Evolutionary conservation across 768 basidiomycete species (phyloP), one percentile per base, ranked within the genome.

Genomic region (Leccinum variicolor): DNA sequence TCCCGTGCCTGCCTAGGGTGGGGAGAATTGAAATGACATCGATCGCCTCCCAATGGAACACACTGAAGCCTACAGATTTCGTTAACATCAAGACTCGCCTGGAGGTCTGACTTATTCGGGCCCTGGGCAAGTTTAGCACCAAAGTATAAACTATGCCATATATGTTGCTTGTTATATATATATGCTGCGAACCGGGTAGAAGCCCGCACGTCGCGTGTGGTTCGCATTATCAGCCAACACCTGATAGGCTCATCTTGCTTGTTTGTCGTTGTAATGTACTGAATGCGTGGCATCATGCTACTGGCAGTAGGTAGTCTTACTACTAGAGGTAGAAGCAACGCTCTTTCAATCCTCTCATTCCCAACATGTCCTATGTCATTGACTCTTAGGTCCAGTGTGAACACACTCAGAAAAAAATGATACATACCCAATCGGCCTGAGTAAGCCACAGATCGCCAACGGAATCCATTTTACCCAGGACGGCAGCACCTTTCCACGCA

Each of bases 401-500:
- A 54, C 29, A 53, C 46, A 31, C 13, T 36, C 11, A 54, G 45
- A 50, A 15, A 54, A 50, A 15, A 54, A 56, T 15, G 52, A 39
- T 19, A 74, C 81, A 50, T 72, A 93, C 92, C 92, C 94, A 99
- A 69, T 99, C 97, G 34, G 84, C 77, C 56, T 78, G 75, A 6
- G 91, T 84, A 26, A 98, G 78, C 96, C 96, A 98, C 55, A 98
- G 74, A 62, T 99, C 97, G 29, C 84, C 81, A 47, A 90, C 84
- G 3, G 86, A 85, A 52, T 99, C 97, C 84, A 98, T 89, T 73
- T 92, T 92, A 26, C 88, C 91, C 43, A 98, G 83, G 13, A 95
- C 92, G 8, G 89, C 84, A 6, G 89, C 93, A 10, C 97, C 97
- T 72, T 98, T 98, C 97, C 97, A 99, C 15, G 86, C 86, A 31